Evolutionary conservation across 768 basidiomycete species (phyloP), one percentile per base, ranked within the genome.

Genomic region (Boletus tomentosulus): DNA sequence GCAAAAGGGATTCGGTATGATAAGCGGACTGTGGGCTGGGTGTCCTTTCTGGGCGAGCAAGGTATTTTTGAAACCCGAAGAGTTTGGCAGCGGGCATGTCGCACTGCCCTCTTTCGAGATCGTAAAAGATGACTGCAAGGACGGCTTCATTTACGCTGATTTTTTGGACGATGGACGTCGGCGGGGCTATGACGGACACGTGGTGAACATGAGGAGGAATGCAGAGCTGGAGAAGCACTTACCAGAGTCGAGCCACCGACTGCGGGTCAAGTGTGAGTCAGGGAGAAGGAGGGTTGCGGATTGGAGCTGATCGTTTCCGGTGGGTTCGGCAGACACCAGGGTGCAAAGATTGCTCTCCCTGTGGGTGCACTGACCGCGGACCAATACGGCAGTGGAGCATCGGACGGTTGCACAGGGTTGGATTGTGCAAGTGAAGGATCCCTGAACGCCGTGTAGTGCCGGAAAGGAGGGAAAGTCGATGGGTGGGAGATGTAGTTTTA

Each of bases 221-320:
- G 19, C 19, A 19, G 19, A 46, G 44, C 54, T 56, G 46, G 44
- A 39, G 46, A 54, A 51, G 45, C 53, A 78, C 86, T 68, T 64
- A 89, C 87, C 71, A 57, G 78, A 68, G 65, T 86, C 84, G 57
- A 86, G 74, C 87, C 86, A 87, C 54, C 85, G 79, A 68, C 87
- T 87, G 54, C 81, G 75, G 62, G 67, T 81, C 46, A 91, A 72
- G 15, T 75, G 68, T 22, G 87, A 87, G 55, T 89, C 86, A 41
- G 89, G 87, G 46, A 90, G 73, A 52, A 77, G 68, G 48, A 81
- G 78, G 57, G 80, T 77, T 2, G 80, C 75, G 41, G 73, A 76
- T 49, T 81, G 78, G 56, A 79, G 66, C 15, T 64, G 55, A 48
- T 78, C 75, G 56, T 75, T 75, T 53, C 72, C 72, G 57, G 76